Evolutionary conservation across 495 filamentous ascomycete species (phyloP).

Genomic region (Annulohypoxylon moriforme): DNA sequence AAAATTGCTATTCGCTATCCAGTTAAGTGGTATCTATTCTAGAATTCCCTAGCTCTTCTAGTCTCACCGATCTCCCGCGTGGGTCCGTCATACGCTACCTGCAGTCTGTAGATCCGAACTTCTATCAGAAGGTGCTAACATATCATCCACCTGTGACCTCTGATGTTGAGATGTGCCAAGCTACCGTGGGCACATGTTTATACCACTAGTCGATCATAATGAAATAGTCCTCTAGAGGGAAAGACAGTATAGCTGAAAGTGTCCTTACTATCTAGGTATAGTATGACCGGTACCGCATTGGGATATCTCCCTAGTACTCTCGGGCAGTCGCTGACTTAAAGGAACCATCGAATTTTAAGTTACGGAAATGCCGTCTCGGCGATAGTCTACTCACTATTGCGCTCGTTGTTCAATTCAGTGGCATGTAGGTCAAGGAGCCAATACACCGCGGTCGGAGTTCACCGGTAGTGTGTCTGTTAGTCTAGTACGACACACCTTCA

Average conservation of each 20-base stretch:
- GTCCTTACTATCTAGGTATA: background rate
- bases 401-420: background rate
- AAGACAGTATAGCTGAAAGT: background rate
- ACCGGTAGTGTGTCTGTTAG: conserved; percentile 2
- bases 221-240: background rate
- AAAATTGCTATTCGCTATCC: background rate
- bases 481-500: background rate
- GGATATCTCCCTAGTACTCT: too few relatives aligned
- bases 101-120: conserved; percentile 3
- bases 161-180: background rate
- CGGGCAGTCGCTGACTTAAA: background rate
- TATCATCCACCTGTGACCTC: background rate
- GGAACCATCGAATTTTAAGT: background rate
- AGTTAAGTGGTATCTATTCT: background rate
- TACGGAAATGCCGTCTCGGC: background rate
- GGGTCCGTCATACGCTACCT: background rate
- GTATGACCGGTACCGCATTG: too few relatives aligned
- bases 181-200: background rate
- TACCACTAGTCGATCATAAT: background rate
- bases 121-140: conserved; percentile 10
- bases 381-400: background rate
- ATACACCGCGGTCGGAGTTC: conserved; percentile 16
- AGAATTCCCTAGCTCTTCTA: conserved; percentile 9
- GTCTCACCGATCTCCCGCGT: conserved; percentile 10
- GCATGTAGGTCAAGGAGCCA: background rate